Conservation (phyloP, 169 alveolate species). For the Plasmodium reichenowi region DNA sequence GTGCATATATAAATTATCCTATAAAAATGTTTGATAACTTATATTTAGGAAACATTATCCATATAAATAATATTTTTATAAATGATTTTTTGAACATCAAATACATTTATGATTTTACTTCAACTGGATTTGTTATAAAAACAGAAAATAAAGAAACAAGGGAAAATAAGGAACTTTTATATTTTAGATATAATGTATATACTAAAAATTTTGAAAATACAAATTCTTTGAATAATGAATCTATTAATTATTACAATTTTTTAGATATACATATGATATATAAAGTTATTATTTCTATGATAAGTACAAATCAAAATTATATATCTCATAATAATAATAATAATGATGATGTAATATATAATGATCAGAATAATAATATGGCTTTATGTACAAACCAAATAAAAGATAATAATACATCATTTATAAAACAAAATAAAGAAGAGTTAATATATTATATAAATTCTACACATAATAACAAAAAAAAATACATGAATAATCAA, state of each 20-base stretch:
- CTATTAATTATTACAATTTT: slow-evolving; percentile 22
- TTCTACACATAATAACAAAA: neutral
- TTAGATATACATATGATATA: slow-evolving; percentile 36
- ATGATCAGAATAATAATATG: neutral
- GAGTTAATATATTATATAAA: neutral
- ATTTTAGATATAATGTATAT: slow-evolving; percentile 27
- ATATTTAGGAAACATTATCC: slow-evolving; percentile 41
- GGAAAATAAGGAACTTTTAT: neutral
- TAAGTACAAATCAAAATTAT: neutral
- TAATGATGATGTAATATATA: neutral
- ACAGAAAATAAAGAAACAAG: neutral
- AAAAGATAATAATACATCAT: neutral
- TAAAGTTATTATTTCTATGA: slow-evolving; percentile 24
- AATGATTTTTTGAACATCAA: slow-evolving; percentile 22
- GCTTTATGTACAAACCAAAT: neutral
- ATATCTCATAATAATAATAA: too few species aligned
- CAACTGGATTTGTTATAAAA: slow-evolving; percentile 20
- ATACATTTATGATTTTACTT: slow-evolving; percentile 63
- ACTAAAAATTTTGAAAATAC: slow-evolving; percentile 20
- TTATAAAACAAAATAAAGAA: neutral
- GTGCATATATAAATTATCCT: slow-evolving; percentile 40
- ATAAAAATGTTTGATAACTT: slow-evolving; percentile 29
- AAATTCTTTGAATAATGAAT: slow-evolving; percentile 10
- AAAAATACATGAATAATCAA: neutral
- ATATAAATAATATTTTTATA: slow-evolving; percentile 32